These are phyloP conservation scores for Russula sp. DNA, from an alignment of 768 basidiomycete species.

Conservation along the genomic window DNA sequence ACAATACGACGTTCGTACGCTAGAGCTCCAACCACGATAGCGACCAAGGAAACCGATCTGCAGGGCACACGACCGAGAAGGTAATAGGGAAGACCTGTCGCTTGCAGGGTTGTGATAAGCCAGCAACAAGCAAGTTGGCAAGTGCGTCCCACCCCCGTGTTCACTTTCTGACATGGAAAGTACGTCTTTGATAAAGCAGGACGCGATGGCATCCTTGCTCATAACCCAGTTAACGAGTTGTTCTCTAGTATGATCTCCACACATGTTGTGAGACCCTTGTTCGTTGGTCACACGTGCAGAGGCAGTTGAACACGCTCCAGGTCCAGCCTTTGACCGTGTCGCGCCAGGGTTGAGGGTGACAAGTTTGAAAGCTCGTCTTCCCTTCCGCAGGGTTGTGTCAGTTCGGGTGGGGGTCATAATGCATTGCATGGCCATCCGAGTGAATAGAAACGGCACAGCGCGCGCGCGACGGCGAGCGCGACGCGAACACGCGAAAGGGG, in stretches of 20 bases:
- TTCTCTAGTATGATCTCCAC: neutral
- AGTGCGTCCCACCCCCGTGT: constrained; percentile 8
- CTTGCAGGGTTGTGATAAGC: neutral
- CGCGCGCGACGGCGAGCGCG: neutral
- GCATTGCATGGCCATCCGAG: neutral
- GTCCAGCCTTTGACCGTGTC: neutral
- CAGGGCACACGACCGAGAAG: constrained; percentile 71
- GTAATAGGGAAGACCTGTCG: constrained; percentile 50
- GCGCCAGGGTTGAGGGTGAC: neutral
- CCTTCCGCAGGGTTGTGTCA: neutral
- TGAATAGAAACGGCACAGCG: no score
- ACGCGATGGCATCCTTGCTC: constrained; percentile 9
- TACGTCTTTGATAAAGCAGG: constrained; percentile 16
- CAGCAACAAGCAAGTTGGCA: neutral
- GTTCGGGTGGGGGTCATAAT: constrained; percentile 9
- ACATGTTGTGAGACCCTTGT: neutral
- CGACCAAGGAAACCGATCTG: constrained; percentile 52
- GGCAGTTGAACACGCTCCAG: neutral
- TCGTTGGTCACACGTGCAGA: neutral
- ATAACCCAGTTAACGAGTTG: constrained; percentile 15
- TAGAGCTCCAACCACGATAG: constrained; percentile 56
- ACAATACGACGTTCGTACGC: constrained; percentile 50
- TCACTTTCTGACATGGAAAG: constrained; percentile 14
- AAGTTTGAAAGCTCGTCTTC: neutral
- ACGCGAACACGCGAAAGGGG: no score